phyloP scores from a whole-genome alignment of 2,329 filamentous ascomycete genomes.

The Daldinia eschscholtzii region DNA sequence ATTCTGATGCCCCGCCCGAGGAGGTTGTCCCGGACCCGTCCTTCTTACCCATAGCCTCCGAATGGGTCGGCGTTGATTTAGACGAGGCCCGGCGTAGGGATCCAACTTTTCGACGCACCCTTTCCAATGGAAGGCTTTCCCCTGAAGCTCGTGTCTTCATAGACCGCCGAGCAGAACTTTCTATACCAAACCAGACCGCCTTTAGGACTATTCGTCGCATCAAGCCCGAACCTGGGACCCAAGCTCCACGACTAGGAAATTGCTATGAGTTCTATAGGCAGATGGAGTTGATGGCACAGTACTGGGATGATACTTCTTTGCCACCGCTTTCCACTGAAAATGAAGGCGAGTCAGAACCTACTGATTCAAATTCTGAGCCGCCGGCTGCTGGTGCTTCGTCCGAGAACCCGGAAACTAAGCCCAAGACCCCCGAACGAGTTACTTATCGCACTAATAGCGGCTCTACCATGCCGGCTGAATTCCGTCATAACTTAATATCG shows the following conservation, averaged over 20 bases:
- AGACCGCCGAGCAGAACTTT: constrained; percentile 70
- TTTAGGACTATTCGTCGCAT: constrained; percentile 72
- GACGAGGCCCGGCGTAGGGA: constrained; percentile 65
- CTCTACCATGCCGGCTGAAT: constrained; percentile 69
- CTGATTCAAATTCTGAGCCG: constrained; percentile 35
- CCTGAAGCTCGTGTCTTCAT: constrained; percentile 70
- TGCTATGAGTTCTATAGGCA: constrained; percentile 75
- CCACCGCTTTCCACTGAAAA: constrained; percentile 38
- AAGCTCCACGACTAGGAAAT: constrained; percentile 69
- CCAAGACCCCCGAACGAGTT: constrained; percentile 41
- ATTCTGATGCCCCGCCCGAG: constrained; percentile 61
- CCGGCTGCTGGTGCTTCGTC: constrained; percentile 35
- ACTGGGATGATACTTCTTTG: constrained; percentile 72
- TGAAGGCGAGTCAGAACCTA: constrained; percentile 20
- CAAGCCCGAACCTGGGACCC: constrained; percentile 65
- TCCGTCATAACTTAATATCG: constrained; percentile 67
- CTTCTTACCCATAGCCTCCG: constrained; percentile 65
- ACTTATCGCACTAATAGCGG: constrained; percentile 64
- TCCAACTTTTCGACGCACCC: constrained; percentile 59
- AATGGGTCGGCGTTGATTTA: constrained; percentile 63
- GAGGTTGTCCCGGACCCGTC: constrained; percentile 67
- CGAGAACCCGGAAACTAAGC: constrained; percentile 37
- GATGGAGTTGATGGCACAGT: constrained; percentile 69
- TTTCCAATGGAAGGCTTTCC: constrained; percentile 67
- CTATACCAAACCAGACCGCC: constrained; percentile 67